These are phyloP conservation scores for Exophiala mesophila DNA, from an alignment of 2,329 filamentous ascomycete genomes.

Conservation along the genomic window DNA sequence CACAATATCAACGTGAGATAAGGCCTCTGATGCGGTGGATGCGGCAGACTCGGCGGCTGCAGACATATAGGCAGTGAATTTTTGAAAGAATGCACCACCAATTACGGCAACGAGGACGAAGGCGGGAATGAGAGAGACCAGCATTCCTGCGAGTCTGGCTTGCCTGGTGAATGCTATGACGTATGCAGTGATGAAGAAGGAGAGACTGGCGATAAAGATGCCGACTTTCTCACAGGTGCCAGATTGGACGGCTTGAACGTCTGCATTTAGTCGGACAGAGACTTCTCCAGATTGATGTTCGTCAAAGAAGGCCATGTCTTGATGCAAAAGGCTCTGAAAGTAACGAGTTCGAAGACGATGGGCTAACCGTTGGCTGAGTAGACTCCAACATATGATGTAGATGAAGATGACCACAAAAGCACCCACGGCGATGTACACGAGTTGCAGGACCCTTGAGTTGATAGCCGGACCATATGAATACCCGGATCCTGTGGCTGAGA, in stretches of 20 bases:
- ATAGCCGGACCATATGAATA: conserved; percentile 37
- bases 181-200: conserved; percentile 47
- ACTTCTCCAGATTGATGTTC: conserved; percentile 43
- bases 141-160: conserved; percentile 41
- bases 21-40: conserved; percentile 53
- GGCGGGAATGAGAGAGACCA: conserved; percentile 43
- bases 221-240: conserved; percentile 49
- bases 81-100: conserved; percentile 42
- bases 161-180: conserved; percentile 48
- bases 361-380: conserved; percentile 60
- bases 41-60: conserved; percentile 52
- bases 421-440: conserved; percentile 61
- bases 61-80: conserved; percentile 43
- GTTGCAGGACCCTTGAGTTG: conserved; percentile 54
- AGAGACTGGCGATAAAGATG: conserved; percentile 41
- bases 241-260: conserved; percentile 43
- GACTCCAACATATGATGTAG: conserved; percentile 60
- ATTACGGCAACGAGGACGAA: conserved; percentile 43
- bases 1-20: conserved; percentile 47
- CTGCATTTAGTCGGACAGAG: conserved; percentile 42
- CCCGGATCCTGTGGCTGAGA: neutral
- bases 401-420: conserved; percentile 61
- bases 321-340: conserved; percentile 22
- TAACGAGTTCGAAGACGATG: conserved; percentile 55
- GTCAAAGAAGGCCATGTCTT: conserved; percentile 31